Conservation (phyloP, 2,329 filamentous ascomycete species). For the Xylariaceae sp. region DNA sequence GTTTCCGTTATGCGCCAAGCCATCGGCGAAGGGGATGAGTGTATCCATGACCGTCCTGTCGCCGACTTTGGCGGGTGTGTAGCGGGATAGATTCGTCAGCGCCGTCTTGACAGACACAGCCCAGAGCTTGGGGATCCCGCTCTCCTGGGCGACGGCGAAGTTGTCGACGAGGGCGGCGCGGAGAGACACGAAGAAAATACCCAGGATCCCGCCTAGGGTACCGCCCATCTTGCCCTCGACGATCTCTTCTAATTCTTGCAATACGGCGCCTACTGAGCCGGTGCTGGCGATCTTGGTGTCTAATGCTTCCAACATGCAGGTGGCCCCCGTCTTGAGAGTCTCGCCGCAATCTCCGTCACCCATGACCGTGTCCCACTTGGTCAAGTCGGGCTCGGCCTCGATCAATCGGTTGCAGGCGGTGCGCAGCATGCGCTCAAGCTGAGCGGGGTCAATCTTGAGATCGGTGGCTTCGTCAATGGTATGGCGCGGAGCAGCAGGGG, state of each 20-base stretch:
- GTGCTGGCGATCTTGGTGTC: slow-evolving; percentile 35
- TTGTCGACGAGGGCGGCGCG: slow-evolving; percentile 35
- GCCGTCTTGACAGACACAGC: slow-evolving; percentile 39
- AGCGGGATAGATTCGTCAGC: slow-evolving; percentile 44
- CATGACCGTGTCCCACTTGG: slow-evolving; percentile 59
- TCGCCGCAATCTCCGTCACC: slow-evolving; percentile 66
- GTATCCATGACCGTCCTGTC: slow-evolving; percentile 57
- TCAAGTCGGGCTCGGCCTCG: slow-evolving; percentile 58
- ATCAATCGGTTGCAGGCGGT: slow-evolving; percentile 50
- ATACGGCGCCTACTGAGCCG: slow-evolving; percentile 45
- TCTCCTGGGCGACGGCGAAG: slow-evolving; percentile 25
- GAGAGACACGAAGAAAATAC: slow-evolving; percentile 46
- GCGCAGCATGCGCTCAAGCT: slow-evolving; percentile 53
- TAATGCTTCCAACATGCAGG: slow-evolving; percentile 44
- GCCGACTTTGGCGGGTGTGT: slow-evolving; percentile 52
- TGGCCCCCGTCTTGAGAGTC: slow-evolving; percentile 52
- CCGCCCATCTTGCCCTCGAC: slow-evolving; percentile 53
- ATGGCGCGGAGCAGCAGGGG: slow-evolving; percentile 33
- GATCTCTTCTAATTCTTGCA: slow-evolving; percentile 49
- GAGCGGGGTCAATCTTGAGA: slow-evolving; percentile 47
- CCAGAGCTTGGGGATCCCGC: slow-evolving; percentile 41
- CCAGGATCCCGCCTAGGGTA: slow-evolving; percentile 31
- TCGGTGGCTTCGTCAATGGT: slow-evolving; percentile 38
- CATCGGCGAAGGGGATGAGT: slow-evolving; percentile 50
- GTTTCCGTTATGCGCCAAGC: slow-evolving; percentile 37